Percentiles rank a stretch among this genome's conserved stretches.
Conservation (phyloP, 495 filamentous ascomycete species). For the Xylaria flabelliformis region DNA sequence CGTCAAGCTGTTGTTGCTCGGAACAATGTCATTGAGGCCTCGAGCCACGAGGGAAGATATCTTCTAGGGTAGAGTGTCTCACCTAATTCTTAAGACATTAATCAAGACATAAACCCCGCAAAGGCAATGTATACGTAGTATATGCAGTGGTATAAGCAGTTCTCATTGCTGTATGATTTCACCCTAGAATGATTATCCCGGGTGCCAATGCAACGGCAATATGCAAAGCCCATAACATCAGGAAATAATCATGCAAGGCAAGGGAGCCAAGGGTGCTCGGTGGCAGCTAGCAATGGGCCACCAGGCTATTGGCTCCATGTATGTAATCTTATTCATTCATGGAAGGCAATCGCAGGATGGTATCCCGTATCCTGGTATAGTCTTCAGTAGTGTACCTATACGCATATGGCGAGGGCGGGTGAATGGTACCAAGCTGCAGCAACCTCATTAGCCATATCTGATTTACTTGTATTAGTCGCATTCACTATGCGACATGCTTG, state of each 20-base stretch:
- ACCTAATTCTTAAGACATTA: background rate
- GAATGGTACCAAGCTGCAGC: slow-evolving; percentile 24
- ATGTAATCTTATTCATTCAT: slow-evolving; percentile 11
- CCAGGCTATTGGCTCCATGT: slow-evolving; percentile 34
- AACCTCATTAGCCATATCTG: slow-evolving; percentile 20
- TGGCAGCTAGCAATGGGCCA: slow-evolving; percentile 35
- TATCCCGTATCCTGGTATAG: slow-evolving; percentile 7
- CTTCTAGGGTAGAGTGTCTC: background rate
- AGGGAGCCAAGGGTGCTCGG: slow-evolving; percentile 37
- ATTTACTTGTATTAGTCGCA: slow-evolving; percentile 8
- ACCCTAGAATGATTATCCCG: slow-evolving; percentile 16
- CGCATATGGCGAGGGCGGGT: background rate
- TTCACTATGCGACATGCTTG: slow-evolving; percentile 11
- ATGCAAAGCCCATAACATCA: slow-evolving; percentile 21
- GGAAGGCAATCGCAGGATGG: background rate
- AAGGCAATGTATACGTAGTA: background rate
- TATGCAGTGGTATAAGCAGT: background rate
- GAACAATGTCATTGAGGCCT: background rate
- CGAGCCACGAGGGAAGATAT: background rate
- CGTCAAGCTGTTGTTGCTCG: background rate
- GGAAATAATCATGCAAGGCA: slow-evolving; percentile 35
- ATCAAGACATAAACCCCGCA: slow-evolving; percentile 14
- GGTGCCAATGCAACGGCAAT: slow-evolving; percentile 13
- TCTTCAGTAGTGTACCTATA: background rate
- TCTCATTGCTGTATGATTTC: background rate